Base-by-base conservation (phyloP, 768 basidiomycete genomes). In the Stropharia rugosoannulata region DNA sequence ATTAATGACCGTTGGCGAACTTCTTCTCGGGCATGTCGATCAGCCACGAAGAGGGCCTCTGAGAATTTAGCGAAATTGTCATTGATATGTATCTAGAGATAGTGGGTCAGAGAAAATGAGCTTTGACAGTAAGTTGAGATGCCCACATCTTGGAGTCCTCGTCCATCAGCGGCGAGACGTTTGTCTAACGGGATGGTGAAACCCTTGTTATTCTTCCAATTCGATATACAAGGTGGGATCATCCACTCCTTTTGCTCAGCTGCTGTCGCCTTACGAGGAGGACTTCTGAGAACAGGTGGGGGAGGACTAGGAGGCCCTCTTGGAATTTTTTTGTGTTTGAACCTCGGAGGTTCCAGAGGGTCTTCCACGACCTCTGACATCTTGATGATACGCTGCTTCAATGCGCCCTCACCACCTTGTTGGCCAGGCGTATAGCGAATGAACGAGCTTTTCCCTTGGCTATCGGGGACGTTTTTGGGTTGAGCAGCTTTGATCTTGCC, bases 201-300 rank as follows among this genome's bases (percentile, higher is more conserved):
- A 82, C 97, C 97, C 75, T 98, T 99, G 85, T 98, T 98, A 79
- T 99, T 99, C 78, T 99, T 99, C 97, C 97, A 99, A 74, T 99
- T 99, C 25, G 93, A 96, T 57, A 99, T 98, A 70, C 96, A 98
- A 15, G 97, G 97, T 15, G 97, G 97, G 55, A 99, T 98, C 95
- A 98, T 97, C 97, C 97, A 98, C 66, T 98, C 97, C 75, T 98
- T 99, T 75, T 98, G 96, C 68, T 99, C 97, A 53, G 93, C 91
- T 7, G 92, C 90, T 0, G 96, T 96, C 3, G 95, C 95, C 66
- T 97, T 95, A 52, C 97, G 81, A 5, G 97, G 97, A 10, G 97
- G 97, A 77, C 90, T 94, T 38, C 95, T 86, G 37, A 99, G 75
- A 2, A 98, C 93, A 15, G 97, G 97, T 2, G 95, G 94, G 2